phyloP scores from a whole-genome alignment of 108 stramenopile genomes.

The Ochromonas danica region DNA sequence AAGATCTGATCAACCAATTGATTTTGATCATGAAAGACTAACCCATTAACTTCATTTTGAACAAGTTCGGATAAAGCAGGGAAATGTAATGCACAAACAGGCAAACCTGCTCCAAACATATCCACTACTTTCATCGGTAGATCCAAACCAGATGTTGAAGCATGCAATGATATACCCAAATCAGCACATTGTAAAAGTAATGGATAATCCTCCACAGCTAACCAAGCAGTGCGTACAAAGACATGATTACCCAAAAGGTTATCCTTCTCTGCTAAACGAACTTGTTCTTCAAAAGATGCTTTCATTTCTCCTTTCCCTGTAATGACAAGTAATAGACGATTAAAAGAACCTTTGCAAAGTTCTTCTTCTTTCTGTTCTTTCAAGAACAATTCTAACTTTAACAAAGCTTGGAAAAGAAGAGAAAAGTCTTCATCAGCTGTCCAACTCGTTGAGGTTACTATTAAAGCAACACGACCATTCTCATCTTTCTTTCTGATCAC shows the following conservation, averaged over 20 bases:
- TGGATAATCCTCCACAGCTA: conserved; percentile 89
- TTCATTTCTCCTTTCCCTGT: conserved; percentile 96
- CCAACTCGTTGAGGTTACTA: conserved; percentile 92
- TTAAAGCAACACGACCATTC: no score
- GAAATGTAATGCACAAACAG: conserved; percentile 85
- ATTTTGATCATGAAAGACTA: conserved; percentile 60
- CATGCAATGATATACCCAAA: conserved; percentile 88
- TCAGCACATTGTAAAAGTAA: conserved; percentile 62
- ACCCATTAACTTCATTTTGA: conserved; percentile 74
- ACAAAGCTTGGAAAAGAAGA: conserved; percentile 78
- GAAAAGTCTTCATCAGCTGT: conserved; percentile 97
- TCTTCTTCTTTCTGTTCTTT: conserved; percentile 4
- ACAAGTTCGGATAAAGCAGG: conserved; percentile 85
- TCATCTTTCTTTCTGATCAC: no score
- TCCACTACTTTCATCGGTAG: conserved; percentile 99
- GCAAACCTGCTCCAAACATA: conserved; percentile 89
- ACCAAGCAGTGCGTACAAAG: conserved; percentile 79
- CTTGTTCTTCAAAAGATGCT: conserved; percentile 66
- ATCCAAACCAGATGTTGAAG: conserved; percentile 90
- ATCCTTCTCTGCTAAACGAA: conserved; percentile 41
- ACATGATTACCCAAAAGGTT: conserved; percentile 35
- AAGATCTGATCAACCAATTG: conserved; percentile 69
- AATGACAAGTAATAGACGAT: conserved; percentile 66
- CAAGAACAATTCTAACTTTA: conserved; percentile 58
- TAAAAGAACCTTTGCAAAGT: not conserved